Evolutionary conservation across 2,329 filamentous ascomycete species (phyloP), one percentile per base, ranked within the genome.

Genomic region (Ophiobolus disseminans): DNA sequence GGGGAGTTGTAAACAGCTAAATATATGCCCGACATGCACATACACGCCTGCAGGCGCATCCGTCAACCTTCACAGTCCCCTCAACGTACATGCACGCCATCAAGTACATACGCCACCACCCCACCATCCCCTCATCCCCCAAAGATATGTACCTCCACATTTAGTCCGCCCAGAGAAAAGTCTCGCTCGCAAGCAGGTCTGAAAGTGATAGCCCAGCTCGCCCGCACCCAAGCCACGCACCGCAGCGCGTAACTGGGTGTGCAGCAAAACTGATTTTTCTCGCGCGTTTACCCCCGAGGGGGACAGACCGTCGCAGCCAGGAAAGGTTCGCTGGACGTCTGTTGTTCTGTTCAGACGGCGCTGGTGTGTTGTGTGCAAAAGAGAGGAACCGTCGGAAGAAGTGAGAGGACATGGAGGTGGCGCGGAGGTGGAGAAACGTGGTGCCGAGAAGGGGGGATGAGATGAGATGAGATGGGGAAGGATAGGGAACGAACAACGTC

Each of bases 121-220:
- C 21, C 8, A 22, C 13, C 3, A 4, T 13, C 11, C 8, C 28
- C 11, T 22, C 20, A 13, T 3, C 3, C 9, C 5, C 9, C 13
- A 22, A 8, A 30, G 13, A 25, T 40, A 55, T 71, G 60, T 71
- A 52, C 62, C 53, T 54, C 59, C 61, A 68, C 62, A 57, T 59
- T 68, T 72, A 72, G 68, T 69, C 69, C 50, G 48, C 67, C 51
- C 44, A 55, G 62, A 61, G 65, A 72, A 69, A 31, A 60, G 25
- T 66, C 65, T 66, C 62, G 46, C 65, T 59, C 66, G 60, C 63
- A 54, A 42, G 65, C 57, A 58, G 69, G 54, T 72, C 69, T 72
- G 69, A 65, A 64, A 63, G 53, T 55, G 48, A 55, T 61, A 51
- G 56, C 57, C 39, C 44, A 37, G 13, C 30, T 25, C 26, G 26